Percentiles rank a stretch among this genome's conserved stretches.
These are phyloP conservation scores for Podospora didyma DNA, from an alignment of 495 filamentous ascomycete genomes.

Conservation along the genomic window DNA sequence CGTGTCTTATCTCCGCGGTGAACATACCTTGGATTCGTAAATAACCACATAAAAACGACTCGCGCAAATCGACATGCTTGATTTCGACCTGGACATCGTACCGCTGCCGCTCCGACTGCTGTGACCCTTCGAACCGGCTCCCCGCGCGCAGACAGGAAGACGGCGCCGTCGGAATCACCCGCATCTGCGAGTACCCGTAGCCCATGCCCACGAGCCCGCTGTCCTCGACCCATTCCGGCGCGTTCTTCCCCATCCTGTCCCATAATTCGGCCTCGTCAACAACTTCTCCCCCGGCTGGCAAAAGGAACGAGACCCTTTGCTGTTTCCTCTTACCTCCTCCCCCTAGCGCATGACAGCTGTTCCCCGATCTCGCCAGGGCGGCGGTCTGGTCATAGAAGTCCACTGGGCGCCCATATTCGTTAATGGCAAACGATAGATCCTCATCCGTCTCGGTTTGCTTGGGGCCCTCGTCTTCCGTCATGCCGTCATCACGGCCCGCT, in stretches of 20 bases:
- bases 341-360: no score
- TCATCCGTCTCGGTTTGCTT: slow-evolving; percentile 37
- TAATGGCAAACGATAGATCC: slow-evolving; percentile 11
- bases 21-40: slow-evolving; percentile 90
- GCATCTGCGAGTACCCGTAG: slow-evolving; percentile 62
- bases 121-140: slow-evolving; percentile 83
- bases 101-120: slow-evolving; percentile 82
- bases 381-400: neutral
- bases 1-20: no score
- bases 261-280: slow-evolving; percentile 18
- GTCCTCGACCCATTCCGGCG: slow-evolving; percentile 25
- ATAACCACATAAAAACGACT: slow-evolving; percentile 95
- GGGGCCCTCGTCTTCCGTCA: slow-evolving; percentile 23
- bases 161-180: slow-evolving; percentile 58
- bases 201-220: slow-evolving; percentile 41
- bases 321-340: slow-evolving; percentile 14
- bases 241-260: slow-evolving; percentile 14
- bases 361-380: neutral
- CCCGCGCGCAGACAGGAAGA: slow-evolving; percentile 86
- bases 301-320: slow-evolving; percentile 1
- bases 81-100: slow-evolving; percentile 98
- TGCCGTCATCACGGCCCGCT: slow-evolving; percentile 6
- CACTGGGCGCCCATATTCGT: neutral
- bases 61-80: slow-evolving; percentile 90
- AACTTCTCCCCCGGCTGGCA: slow-evolving; percentile 6